Evolutionary conservation across 192 early-diverging fungal genomes (phyloP), one percentile per base, ranked within the genome.

Genomic region (Anaeromyces robustus): DNA sequence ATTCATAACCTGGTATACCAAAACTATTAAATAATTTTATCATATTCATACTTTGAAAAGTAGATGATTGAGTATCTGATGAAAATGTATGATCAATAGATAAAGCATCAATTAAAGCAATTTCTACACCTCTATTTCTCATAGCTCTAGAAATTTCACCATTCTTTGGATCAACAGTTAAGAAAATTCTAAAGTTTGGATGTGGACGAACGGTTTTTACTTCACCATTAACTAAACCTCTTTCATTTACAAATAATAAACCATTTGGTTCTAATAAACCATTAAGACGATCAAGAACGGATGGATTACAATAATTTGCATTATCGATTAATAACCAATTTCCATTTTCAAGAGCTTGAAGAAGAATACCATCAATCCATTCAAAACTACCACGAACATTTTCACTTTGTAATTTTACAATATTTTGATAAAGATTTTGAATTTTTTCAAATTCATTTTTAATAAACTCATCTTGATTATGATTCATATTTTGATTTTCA

Each of bases 91-190:
- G 88, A 37, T 86, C 82, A 68, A 85, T 84, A 85, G 86, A 87
- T 19, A 88, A 85, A 1, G 86, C 84, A 39, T 89, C 89, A 2
- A 90, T 84, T 2, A 96, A 84, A 29, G 89, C 87, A 29, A 99
- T 90, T 86, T 99, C 97, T n/a, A 98, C 92, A 78, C 96, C 95
- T 80, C 97, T 93, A 83, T 99, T 99, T 78, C 97, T 86, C 97
- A 99, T 99, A 6, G 97, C 96, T 14, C 97, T 89, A 14, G 95
- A 96, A 30, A 99, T 87, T 86, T 99, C 96, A 37, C 97, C 97
- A 82, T 93, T 89, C 68, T 89, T 87, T 19, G 97, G 96, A 84
- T 99, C 94, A 34, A 97, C 92, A 0, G 95, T 94, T 95, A 99
- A 94, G 83, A 99, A 95, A 78, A 99, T 93, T 30, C 97, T 88